Conservation (phyloP, 2,329 filamentous ascomycete genomes). For the Cadophora gregata region DNA sequence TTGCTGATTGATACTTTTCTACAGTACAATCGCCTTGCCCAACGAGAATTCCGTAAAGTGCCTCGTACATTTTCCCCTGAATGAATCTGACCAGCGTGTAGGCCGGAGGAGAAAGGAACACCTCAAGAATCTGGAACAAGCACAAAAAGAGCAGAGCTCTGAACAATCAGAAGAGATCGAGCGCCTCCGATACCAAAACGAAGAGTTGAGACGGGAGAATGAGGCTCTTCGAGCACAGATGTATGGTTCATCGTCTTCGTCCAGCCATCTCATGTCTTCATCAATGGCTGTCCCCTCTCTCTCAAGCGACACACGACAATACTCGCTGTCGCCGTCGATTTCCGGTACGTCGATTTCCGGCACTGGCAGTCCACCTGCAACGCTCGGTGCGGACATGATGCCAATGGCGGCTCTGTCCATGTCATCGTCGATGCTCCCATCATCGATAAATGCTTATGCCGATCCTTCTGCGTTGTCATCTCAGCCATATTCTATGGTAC, state of each 20-base stretch:
- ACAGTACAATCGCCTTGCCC: conserved; percentile 50
- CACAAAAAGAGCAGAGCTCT: conserved; percentile 48
- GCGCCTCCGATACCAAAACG: conserved; percentile 48
- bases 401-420: conserved; percentile 43
- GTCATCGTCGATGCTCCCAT: conserved; percentile 42
- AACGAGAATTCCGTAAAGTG: conserved; percentile 51
- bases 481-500: conserved; percentile 46
- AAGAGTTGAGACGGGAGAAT: conserved; percentile 49
- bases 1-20: conserved; percentile 8
- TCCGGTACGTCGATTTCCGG: conserved; percentile 43
- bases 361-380: conserved; percentile 41
- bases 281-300: conserved; percentile 35
- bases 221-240: conserved; percentile 46
- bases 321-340: conserved; percentile 44
- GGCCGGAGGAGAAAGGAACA: conserved; percentile 52
- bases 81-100: conserved; percentile 36
- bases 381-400: conserved; percentile 42
- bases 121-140: conserved; percentile 50
- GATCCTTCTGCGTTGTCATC: conserved; percentile 41
- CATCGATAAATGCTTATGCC: conserved; percentile 42
- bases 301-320: conserved; percentile 39
- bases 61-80: conserved; percentile 4
- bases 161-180: conserved; percentile 50
- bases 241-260: conserved; percentile 44
- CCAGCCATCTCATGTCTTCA: conserved; percentile 37